Evolutionary conservation across 371 early-diverging fungal species (phyloP), one percentile per base, ranked within the genome.

Genomic region (Conidiobolus incongruus): DNA sequence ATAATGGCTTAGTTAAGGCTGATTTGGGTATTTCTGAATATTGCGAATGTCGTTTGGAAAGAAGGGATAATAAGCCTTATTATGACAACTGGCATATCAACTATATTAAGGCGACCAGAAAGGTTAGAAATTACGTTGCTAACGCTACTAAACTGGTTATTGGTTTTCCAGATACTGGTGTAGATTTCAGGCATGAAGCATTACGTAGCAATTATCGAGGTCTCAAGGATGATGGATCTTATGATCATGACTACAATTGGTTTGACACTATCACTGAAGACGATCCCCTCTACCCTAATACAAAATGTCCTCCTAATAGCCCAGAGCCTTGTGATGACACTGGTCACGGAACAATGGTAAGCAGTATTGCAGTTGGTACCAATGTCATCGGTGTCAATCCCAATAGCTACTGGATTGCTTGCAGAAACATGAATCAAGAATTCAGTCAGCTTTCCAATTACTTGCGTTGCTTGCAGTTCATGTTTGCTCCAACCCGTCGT

Each of bases 201-300:
- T n/a, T 40, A n/a, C 12, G 5, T 17, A 5, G n/a, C 8, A 43
- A 31, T 21, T 43, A 33, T 34, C 4, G 4, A 13, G 43, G 43
- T 12, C 11, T 21, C 16, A n/a, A 21, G 16, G 31, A 19, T 32
- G 23, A 43, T 33, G 21, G 21, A 15, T 19, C 15, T 19, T n/a
- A n/a, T n/a, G 15, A 24, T 21, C 43, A 43, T 30, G 23, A 43
- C 43, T 22, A 33, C 15, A 19, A 22, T 15, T 43, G 43, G 43
- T 43, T 31, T 15, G 43, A 31, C 33, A 34, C 34, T 13, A 43
- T 33, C 22, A 43, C n/a, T n/a, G n/a, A n/a, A n/a, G n/a, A n/a
- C n/a, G n/a, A n/a, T n/a, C n/a, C n/a, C n/a, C n/a, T n/a, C n/a
- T n/a, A n/a, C n/a, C n/a, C n/a, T n/a, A n/a, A n/a, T n/a, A n/a